A percentile compares a stretch with the other conserved stretches of the same genome.
Conservation (phyloP, 306 rosid genomes). For the Abrus pulchellus region DNA sequence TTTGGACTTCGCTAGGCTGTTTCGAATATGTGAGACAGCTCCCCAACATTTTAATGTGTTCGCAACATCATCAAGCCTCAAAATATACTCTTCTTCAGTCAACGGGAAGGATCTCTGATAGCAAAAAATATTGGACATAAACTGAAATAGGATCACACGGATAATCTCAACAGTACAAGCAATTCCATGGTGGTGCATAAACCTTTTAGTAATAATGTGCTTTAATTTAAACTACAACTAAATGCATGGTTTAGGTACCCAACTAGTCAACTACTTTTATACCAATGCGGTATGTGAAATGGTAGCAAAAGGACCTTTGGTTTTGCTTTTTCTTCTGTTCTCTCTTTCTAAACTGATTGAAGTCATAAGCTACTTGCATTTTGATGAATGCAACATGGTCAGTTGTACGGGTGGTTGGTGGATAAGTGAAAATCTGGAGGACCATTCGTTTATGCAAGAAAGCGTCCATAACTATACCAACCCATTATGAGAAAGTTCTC, state of each 20-base stretch:
- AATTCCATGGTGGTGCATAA: neutral
- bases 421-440: neutral
- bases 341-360: neutral
- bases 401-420: neutral
- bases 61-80: conserved; percentile 94
- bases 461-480: neutral
- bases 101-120: conserved; percentile 89
- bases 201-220: neutral
- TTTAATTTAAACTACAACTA: neutral
- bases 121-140: conserved; percentile 29
- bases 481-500: neutral
- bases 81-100: conserved; percentile 94
- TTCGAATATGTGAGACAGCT: conserved; percentile 97
- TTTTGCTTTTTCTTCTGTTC: neutral
- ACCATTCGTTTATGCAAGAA: neutral
- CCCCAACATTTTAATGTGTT: conserved; percentile 96
- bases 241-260: conserved; percentile 22
- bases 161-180: conserved; percentile 35
- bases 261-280: neutral
- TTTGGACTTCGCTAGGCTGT: conserved; percentile 81
- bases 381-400: neutral
- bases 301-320: neutral
- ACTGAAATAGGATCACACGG: conserved; percentile 8
- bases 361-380: conserved; percentile 18
- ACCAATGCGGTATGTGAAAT: neutral